Base-by-base conservation (phyloP, 1,284 basidiomycete species). In the Peniophora sp. region DNA sequence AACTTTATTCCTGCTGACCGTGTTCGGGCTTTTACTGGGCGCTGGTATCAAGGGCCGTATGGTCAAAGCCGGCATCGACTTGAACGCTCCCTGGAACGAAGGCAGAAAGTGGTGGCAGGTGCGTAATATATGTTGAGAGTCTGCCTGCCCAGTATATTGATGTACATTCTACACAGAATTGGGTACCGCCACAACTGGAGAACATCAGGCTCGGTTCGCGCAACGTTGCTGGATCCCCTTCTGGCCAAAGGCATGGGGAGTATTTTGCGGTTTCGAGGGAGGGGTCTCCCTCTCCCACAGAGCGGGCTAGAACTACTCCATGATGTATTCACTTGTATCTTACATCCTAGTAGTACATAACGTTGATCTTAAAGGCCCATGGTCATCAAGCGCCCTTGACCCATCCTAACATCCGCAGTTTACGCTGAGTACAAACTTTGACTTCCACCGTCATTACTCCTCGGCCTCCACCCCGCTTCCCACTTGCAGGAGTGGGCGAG, bases 11-110 rank as follows among this genome's bases (percentile, higher is more conserved):
- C 73, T 97, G 27, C 67, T 96, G 55, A 85, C 85, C 47, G 85
- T 95, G 12, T 83, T 90, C 58, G 90, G 88, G 3, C 75, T 97
- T 45, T 71, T 97, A 41, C 71, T 95, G 18, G 84, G 81, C 47
- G 91, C 92, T 24, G 90, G 87, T 6, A 81, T 96, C 59, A 88
- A 90, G 68, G 81, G 73, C 59, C 78, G 86, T 53, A 87, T 92
- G 79, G 62, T 82, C 54, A 87, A 84, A 63, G 85, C 85, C 47
- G 88, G 88, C 24, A 66, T 88, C 49, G 75, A 81, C 58, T 70
- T 80, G 37, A 77, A 76, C 57, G 64, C 82, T 50, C 69, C 79
- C 36, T 88, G 84, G 85, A 70, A 72, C 52, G 68, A 70, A 54
- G 75, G 76, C 52, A 73, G 75, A 57, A 71, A 80, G 56, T 89